Evolutionary conservation across 768 basidiomycete genomes (phyloP).

Genomic region (Amanita thiersii): DNA sequence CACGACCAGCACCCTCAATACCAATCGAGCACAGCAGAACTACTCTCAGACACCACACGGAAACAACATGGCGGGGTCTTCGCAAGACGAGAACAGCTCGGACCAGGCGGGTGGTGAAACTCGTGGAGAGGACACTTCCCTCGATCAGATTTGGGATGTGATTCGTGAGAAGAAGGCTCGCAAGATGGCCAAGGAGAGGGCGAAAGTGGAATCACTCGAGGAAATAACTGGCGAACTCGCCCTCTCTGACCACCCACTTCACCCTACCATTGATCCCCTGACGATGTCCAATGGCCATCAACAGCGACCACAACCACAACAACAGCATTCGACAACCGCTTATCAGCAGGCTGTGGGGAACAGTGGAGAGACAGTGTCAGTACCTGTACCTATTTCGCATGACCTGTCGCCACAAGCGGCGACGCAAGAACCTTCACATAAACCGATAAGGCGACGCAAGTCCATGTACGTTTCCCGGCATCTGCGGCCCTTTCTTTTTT

Average conservation of each 20-base stretch:
- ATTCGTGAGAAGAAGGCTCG: slow-evolving; percentile 58
- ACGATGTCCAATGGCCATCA: no score
- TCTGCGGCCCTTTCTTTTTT: slow-evolving; percentile 10
- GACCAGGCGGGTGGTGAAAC: slow-evolving; percentile 20
- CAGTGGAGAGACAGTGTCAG: slow-evolving; percentile 5
- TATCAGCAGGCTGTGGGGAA: no score
- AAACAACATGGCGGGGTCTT: slow-evolving; percentile 31
- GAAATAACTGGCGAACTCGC: slow-evolving; percentile 28
- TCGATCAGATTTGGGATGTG: slow-evolving; percentile 60
- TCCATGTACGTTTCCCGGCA: slow-evolving; percentile 43
- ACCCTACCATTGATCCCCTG: slow-evolving; percentile 29
- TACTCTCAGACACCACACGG: slow-evolving; percentile 1
- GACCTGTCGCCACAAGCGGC: neutral
- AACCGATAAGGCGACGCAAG: slow-evolving; percentile 48
- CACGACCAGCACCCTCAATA: slow-evolving; percentile 5
- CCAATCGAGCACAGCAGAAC: slow-evolving; percentile 2
- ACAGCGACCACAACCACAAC: no score
- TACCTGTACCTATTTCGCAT: slow-evolving; percentile 7
- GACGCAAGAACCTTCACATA: slow-evolving; percentile 26
- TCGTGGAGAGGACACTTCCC: slow-evolving; percentile 22
- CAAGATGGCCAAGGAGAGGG: slow-evolving; percentile 58
- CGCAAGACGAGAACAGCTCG: slow-evolving; percentile 32
- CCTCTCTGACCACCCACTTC: slow-evolving; percentile 21
- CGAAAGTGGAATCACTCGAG: slow-evolving; percentile 67
- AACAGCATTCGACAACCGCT: no score